These are phyloP conservation scores for Monosporascus sp. DNA, from an alignment of 2,329 filamentous ascomycete species.

Conservation along the genomic window DNA sequence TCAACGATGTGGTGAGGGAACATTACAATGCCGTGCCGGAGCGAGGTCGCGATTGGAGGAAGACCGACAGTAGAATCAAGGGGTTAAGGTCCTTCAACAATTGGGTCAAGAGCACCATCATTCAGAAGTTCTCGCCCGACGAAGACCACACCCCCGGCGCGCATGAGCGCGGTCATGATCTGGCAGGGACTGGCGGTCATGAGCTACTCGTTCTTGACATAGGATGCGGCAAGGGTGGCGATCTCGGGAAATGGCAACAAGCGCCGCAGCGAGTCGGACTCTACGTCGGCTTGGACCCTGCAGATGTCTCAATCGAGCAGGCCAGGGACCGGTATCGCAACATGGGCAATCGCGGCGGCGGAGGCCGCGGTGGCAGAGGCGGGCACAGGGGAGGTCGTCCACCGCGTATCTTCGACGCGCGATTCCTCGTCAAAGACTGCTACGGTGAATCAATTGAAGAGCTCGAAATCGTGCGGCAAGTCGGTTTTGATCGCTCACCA, in stretches of 20 bases:
- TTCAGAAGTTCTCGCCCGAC: constrained; percentile 88
- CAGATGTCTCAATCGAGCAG: constrained; percentile 86
- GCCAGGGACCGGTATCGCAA: constrained; percentile 76
- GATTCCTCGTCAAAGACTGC: constrained; percentile 89
- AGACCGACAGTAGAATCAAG: constrained; percentile 91
- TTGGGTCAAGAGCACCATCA: constrained; percentile 96
- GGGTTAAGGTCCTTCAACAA: constrained; percentile 94
- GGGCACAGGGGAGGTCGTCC: constrained; percentile 41
- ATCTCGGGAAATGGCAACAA: constrained; percentile 92
- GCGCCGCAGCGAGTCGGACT: constrained; percentile 86
- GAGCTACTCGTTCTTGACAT: constrained; percentile 83
- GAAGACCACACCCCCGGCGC: constrained; percentile 65
- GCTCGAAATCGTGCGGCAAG: constrained; percentile 73
- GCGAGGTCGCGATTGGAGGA: constrained; percentile 88
- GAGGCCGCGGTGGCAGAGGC: constrained; percentile 45
- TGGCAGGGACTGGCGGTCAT: constrained; percentile 40
- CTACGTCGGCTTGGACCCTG: constrained; percentile 91
- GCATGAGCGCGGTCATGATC: constrained; percentile 42
- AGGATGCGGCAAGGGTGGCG: constrained; percentile 94
- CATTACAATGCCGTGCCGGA: constrained; percentile 97
- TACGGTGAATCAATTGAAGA: constrained; percentile 81
- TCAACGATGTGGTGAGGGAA: constrained; percentile 81
- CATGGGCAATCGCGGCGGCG: constrained; percentile 58
- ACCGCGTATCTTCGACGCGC: constrained; percentile 68
- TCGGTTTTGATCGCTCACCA: constrained; percentile 78